Base-by-base conservation (phyloP, 331 rosid species). In the Pyrus hybrid region DNA sequence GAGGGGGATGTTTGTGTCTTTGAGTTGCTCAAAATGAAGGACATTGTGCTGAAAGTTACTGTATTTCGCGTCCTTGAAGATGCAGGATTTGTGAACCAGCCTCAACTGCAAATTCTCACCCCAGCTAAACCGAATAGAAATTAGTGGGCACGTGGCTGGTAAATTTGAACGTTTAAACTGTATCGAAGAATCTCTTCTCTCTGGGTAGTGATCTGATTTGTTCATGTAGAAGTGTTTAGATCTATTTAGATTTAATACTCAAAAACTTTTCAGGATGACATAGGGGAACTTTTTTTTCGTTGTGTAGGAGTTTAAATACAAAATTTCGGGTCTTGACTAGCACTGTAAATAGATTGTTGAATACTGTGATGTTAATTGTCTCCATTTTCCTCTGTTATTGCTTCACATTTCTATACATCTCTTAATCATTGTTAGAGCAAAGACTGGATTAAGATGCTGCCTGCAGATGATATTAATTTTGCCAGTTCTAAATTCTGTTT, bases 1-100 rank as follows among this genome's bases (percentile, higher is more conserved):
- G 99, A 94, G 88, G 99, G 99, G 3, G 99, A 94, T 37, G 99
- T 94, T 17, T 94, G 99, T 69, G 96, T 94, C 71, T 94, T 92
- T 45, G 99, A 94, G 89, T 78, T 90, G 80, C 88, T 94, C 58
- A 82, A 73, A 71, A 32, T 74, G 67, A 86, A 83, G 75, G 99
- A 94, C 1, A 82, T 90, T 22, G 96, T 88, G 81, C 96, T 94
- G 76, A 86, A 92, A 77, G 97, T 94, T 78, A 92, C 90, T 20
- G 7, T 85, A 20, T 94, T 90, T 81, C 96, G 83, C 7, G 90
- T 91, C 70, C 71, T 75, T 0, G 96, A 88, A 65, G 97, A 88
- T 9, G 86, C 78, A 10, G 91, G 82, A 76, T 26, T 71, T 66
- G 71, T 79, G 82, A 77, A 61, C 86, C 90, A 87, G 25, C 75